Conservation (phyloP, 768 basidiomycete genomes). For the Amanita pseudoporphyria region DNA sequence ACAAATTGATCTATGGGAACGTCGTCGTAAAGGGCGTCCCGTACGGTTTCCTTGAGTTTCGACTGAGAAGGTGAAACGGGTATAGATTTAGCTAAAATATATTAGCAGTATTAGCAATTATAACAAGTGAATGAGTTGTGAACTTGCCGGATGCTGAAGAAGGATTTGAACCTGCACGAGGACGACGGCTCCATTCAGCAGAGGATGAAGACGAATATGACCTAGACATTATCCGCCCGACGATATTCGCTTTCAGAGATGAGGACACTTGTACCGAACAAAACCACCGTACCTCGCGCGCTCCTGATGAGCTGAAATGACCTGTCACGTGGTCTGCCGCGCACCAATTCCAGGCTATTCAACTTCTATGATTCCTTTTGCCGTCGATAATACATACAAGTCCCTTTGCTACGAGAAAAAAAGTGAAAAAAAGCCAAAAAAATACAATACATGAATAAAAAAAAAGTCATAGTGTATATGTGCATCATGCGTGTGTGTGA, state of each 20-base stretch:
- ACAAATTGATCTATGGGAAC: conserved; percentile 9
- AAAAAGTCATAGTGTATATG: neutral
- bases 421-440: neutral
- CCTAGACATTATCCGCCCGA: neutral
- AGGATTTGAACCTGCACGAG: neutral
- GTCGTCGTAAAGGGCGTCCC: conserved; percentile 3
- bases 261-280: neutral
- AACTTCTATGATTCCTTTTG: neutral
- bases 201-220: neutral
- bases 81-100: neutral
- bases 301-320: neutral
- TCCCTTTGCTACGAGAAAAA: neutral
- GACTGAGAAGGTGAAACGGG: neutral
- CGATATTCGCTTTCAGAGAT: neutral
- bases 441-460: conserved; percentile 5
- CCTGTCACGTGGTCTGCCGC: neutral
- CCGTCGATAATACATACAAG: neutral
- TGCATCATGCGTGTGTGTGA: neutral
- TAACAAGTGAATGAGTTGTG: neutral
- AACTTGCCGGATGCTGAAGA: neutral
- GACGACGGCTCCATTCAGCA: neutral
- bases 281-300: neutral
- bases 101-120: no score
- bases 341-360: neutral
- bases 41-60: conserved; percentile 3